Conservation (phyloP, 495 filamentous ascomycete genomes). For the Penicillium paxilli region DNA sequence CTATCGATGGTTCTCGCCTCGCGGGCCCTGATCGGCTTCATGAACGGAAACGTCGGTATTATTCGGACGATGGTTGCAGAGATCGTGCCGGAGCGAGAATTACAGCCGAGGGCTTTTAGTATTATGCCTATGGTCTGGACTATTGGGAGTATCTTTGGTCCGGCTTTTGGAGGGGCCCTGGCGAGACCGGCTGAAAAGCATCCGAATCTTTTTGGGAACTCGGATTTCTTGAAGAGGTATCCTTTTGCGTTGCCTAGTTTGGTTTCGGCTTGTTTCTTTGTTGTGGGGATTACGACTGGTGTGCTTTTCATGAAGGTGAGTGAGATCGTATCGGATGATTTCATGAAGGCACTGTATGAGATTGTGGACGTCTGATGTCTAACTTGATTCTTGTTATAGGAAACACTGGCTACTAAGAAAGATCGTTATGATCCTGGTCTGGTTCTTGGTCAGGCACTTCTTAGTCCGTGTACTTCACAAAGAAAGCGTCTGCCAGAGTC, state of each 20-base stretch:
- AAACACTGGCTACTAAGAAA: constrained; percentile 70
- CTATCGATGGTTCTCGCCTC: constrained; percentile 70
- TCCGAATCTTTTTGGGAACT: constrained; percentile 65
- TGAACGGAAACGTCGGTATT: constrained; percentile 79
- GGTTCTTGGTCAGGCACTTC: constrained; percentile 56
- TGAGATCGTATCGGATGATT: not conserved
- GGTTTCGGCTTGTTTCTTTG: constrained; percentile 67
- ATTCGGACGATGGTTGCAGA: constrained; percentile 82
- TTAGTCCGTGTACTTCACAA: constrained; percentile 25
- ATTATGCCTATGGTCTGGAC: constrained; percentile 85
- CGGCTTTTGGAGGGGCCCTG: constrained; percentile 81
- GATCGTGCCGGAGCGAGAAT: constrained; percentile 76
- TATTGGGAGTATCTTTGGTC: constrained; percentile 84
- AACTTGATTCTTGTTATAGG: constrained; percentile 39
- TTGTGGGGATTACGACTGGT: constrained; percentile 69
- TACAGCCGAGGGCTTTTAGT: constrained; percentile 80
- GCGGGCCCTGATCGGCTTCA: constrained; percentile 65
- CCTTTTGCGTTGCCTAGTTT: constrained; percentile 86
- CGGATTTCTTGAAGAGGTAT: constrained; percentile 65
- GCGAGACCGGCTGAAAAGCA: constrained; percentile 72
- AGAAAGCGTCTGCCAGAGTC: constrained; percentile 6
- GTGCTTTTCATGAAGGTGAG: constrained; percentile 64
- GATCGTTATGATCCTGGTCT: constrained; percentile 68
- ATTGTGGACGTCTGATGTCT: not conserved
- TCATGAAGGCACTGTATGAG: not conserved